Conservation (phyloP, 257 asterid genomes). For the Solanum medicagineum region DNA sequence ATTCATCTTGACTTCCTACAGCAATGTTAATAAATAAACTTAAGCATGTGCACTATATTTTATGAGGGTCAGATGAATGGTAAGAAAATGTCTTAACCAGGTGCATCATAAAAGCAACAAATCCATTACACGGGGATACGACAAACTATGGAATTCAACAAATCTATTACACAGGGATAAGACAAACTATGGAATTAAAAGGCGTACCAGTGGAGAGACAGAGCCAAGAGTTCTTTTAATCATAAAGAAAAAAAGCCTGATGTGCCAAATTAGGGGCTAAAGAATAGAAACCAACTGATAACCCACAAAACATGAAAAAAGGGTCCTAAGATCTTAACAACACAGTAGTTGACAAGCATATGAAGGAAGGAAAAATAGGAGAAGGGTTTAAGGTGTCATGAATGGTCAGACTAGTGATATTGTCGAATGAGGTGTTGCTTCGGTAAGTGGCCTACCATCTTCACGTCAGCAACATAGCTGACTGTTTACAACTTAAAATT, state of each 20-base stretch:
- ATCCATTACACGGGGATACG: not conserved
- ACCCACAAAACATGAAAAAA: not conserved
- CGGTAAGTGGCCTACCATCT: not conserved
- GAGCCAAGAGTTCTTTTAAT: not conserved
- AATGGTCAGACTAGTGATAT: not conserved
- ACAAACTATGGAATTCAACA: not conserved
- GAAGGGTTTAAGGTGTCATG: not conserved
- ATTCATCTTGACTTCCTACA: conserved; percentile 61
- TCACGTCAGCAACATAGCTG: not conserved
- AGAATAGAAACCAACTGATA: not conserved
- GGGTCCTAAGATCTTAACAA: not conserved
- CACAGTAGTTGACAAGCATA: not conserved
- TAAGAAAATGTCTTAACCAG: not conserved
- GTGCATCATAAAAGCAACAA: not conserved
- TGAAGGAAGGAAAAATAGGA: not conserved
- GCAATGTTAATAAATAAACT: not conserved
- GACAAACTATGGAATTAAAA: not conserved
- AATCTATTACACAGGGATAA: not conserved
- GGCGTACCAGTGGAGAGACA: not conserved
- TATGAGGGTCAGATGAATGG: not conserved
- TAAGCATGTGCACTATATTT: not conserved
- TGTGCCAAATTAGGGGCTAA: not conserved
- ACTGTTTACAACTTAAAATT: not conserved
- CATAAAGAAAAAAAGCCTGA: not conserved
- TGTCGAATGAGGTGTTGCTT: not conserved